These are phyloP conservation scores for Bothriochloa decipiens DNA, from an alignment of 176 grass and related monocot genomes.

Conservation along the genomic window DNA sequence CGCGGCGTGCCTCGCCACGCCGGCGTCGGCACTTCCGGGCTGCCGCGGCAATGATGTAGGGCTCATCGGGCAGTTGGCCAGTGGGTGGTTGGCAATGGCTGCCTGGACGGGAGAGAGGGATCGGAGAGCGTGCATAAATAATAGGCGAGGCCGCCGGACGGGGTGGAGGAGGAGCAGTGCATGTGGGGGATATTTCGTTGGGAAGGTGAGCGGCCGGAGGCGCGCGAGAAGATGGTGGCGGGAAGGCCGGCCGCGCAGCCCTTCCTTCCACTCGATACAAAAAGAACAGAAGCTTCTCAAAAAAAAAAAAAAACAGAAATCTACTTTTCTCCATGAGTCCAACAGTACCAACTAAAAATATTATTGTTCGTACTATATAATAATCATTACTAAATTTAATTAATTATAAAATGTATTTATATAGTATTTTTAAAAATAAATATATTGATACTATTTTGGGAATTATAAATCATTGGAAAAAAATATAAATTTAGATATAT, in stretches of 20 bases:
- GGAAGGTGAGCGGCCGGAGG: neutral
- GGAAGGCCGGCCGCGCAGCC: constrained; percentile 21
- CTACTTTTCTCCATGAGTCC: neutral
- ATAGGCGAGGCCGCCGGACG: constrained; percentile 9
- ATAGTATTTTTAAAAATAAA: no score
- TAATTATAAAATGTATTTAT: no score
- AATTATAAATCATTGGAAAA: no score
- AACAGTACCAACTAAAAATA: neutral
- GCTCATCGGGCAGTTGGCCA: constrained; percentile 44
- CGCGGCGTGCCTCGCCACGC: constrained; percentile 28
- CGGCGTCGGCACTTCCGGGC: constrained; percentile 12
- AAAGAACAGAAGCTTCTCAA: no score
- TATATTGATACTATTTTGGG: no score
- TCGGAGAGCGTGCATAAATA: constrained; percentile 26
- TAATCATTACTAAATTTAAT: no score
- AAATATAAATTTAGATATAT: no score
- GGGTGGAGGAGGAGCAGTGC: constrained; percentile 9
- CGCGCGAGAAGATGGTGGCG: constrained; percentile 18
- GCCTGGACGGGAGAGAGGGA: constrained; percentile 12
- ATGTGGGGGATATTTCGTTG: constrained; percentile 34
- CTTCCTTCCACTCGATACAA: neutral
- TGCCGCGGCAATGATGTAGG: constrained; percentile 48
- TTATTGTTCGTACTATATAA: no score
- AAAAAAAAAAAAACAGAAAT: neutral
- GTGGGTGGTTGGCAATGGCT: constrained; percentile 26